A percentile compares a stretch with the other conserved stretches of the same genome.
phyloP scores from a whole-genome alignment of 305 asterid species.

The Solanum hybrid region DNA sequence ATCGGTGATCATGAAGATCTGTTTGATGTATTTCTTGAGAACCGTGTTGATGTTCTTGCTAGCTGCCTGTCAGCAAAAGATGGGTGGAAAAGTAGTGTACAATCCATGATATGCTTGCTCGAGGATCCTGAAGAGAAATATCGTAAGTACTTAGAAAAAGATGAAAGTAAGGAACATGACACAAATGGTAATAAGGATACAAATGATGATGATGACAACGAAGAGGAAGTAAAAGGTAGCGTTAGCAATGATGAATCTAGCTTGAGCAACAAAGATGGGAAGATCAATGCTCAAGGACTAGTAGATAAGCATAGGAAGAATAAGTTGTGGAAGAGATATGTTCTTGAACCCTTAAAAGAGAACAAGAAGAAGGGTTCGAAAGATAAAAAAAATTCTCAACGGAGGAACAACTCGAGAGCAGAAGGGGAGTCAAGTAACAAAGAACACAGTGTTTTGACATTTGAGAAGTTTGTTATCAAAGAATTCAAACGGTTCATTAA shows the following conservation, averaged over 20 bases:
- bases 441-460: not conserved
- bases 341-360: slow-evolving; percentile 21
- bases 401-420: slow-evolving; percentile 6
- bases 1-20: slow-evolving; percentile 43
- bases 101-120: slow-evolving; percentile 31
- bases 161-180: too few species aligned
- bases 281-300: not conserved
- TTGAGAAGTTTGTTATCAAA: slow-evolving; percentile 5
- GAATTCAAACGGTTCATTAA: not conserved
- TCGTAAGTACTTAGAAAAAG: slow-evolving; percentile 10
- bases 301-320: not conserved
- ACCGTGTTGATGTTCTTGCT: slow-evolving; percentile 28
- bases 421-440: not conserved
- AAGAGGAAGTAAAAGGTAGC: not conserved
- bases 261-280: not conserved
- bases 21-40: slow-evolving; percentile 38
- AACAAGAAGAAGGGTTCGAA: slow-evolving; percentile 13
- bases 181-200: too few species aligned
- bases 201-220: too few species aligned
- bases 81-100: slow-evolving; percentile 36
- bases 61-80: slow-evolving; percentile 19
- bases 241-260: not conserved
- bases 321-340: slow-evolving; percentile 22
- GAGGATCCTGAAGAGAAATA: slow-evolving; percentile 35
- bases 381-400: not conserved